Evolutionary conservation across 1,139 yeast species (phyloP).

Genomic region (Chernovozyma aurita): DNA sequence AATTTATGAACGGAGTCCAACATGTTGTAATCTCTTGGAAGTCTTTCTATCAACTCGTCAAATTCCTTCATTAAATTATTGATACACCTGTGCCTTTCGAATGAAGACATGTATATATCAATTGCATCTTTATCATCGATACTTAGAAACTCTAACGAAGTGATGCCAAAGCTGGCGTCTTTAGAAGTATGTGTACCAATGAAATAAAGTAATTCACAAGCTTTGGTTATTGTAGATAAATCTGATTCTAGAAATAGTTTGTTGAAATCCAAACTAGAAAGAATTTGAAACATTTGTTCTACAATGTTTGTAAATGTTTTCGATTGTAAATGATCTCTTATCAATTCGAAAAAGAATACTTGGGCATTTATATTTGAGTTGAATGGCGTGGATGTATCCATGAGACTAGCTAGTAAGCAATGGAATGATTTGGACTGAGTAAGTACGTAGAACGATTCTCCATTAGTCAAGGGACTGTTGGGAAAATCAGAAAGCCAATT

Average conservation of each 20-base stretch:
- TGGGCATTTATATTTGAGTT: constrained; percentile 4
- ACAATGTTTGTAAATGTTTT: constrained; percentile 7
- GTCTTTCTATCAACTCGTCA: constrained; percentile 2
- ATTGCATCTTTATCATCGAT: constrained; percentile 14
- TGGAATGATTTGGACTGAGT: constrained; percentile 13
- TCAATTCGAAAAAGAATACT: constrained; percentile 1
- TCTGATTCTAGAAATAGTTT: constrained; percentile 15
- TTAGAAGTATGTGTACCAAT: constrained; percentile 20
- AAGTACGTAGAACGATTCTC: constrained; percentile 8
- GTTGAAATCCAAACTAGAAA: constrained; percentile 10
- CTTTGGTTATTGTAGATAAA: constrained; percentile 11
- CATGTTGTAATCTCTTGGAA: not conserved
- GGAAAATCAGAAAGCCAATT: constrained; percentile 25
- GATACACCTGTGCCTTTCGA: constrained; percentile 1
- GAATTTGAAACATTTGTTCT: constrained; percentile 11
- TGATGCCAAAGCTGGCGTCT: constrained; percentile 17
- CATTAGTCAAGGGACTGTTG: constrained; percentile 12
- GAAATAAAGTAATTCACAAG: constrained; percentile 16
- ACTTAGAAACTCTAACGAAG: constrained; percentile 15
- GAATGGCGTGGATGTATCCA: constrained; percentile 14
- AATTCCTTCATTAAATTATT: constrained; percentile 5
- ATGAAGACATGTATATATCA: constrained; percentile 5
- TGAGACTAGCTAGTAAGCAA: constrained; percentile 11
- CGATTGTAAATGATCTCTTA: constrained; percentile 3
- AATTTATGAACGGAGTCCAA: constrained; percentile 1